Conservation (phyloP, 148 eudicot species). For the Simmondsia chinensis region DNA sequence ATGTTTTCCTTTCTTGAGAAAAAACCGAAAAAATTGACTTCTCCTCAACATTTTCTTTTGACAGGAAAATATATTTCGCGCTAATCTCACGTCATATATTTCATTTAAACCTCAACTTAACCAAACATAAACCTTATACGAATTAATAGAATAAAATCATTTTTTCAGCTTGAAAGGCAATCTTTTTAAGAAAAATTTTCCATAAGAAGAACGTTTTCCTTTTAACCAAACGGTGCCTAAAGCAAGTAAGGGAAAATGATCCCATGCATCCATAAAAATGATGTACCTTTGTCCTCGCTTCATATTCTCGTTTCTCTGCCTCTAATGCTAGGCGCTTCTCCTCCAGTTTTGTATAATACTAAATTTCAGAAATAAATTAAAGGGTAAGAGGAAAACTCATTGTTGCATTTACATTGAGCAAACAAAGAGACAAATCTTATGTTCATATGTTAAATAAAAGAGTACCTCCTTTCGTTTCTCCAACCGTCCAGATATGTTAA, state of each 20-base stretch:
- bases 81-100: no score
- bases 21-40: no score
- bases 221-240: no score
- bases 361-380: constrained; percentile 3
- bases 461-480: constrained; percentile 81
- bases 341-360: constrained; percentile 77
- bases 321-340: constrained; percentile 83
- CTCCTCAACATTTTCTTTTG: no score
- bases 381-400: neutral
- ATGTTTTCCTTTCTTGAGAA: no score
- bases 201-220: no score
- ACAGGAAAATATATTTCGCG: no score
- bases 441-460: neutral
- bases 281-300: constrained; percentile 81
- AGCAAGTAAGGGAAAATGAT: neutral
- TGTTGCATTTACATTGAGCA: neutral
- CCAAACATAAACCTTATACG: no score
- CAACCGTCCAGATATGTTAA: constrained; percentile 41
- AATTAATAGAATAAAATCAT: no score
- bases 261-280: neutral
- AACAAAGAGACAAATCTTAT: neutral
- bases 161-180: no score
- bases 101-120: no score
- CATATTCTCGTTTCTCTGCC: constrained; percentile 67
- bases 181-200: no score